Percentiles rank a stretch among this genome's conserved stretches.
These are phyloP conservation scores for Musa balbisiana DNA, from an alignment of 202 grass and related monocot species.

Conservation along the genomic window DNA sequence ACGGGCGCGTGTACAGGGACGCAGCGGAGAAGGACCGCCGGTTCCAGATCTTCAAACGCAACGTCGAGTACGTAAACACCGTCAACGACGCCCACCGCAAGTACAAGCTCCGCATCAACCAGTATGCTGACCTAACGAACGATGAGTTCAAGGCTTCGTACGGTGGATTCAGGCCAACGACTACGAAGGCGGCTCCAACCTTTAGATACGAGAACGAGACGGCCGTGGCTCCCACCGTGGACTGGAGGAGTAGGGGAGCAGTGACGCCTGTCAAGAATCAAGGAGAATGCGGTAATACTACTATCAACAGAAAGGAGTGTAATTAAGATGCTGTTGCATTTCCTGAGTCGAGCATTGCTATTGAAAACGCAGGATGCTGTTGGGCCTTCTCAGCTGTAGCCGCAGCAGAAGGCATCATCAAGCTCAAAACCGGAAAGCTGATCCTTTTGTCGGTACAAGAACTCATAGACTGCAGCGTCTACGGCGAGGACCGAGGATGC, in stretches of 20 bases:
- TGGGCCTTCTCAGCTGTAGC: constrained; percentile 10
- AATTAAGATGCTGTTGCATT: too few relatives aligned
- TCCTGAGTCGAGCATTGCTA: too few relatives aligned
- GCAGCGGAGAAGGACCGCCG: constrained; percentile 1
- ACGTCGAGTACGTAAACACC: background rate
- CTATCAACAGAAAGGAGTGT: background rate
- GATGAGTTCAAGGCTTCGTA: constrained; percentile 7
- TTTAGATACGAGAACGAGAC: background rate
- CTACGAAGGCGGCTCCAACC: background rate
- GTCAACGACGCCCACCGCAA: background rate
- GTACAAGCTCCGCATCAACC: constrained; percentile 12
- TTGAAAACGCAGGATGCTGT: background rate
- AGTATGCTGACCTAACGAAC: background rate
- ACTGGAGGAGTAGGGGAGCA: constrained; percentile 6
- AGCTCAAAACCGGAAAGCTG: constrained; percentile 9
- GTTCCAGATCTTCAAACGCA: background rate
- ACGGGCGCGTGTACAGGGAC: background rate
- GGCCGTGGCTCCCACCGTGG: background rate
- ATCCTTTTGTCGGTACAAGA: constrained; percentile 5
- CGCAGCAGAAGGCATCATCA: constrained; percentile 5
- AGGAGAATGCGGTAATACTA: constrained; percentile 6
- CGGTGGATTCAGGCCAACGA: background rate
- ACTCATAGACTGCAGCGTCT: constrained; percentile 5
- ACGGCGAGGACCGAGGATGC: background rate
- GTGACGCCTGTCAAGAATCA: constrained; percentile 11